Base-by-base conservation (phyloP, 1,284 basidiomycete genomes). In the Cutaneotrichosporon daszewskae region DNA sequence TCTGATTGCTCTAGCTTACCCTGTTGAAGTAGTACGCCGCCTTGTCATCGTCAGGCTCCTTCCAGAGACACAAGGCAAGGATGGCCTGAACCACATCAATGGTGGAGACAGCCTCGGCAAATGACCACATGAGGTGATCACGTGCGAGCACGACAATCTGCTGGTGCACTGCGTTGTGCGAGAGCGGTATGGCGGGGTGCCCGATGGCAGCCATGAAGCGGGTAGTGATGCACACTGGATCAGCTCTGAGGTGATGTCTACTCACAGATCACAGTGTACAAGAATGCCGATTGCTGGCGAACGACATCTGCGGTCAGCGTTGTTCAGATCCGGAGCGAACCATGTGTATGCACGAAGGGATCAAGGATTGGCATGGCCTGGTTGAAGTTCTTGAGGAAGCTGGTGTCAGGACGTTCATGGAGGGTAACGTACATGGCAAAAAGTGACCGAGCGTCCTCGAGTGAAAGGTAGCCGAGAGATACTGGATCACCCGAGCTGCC, bases 1-100 rank as follows among this genome's bases (percentile, higher is more conserved):
- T 26, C 33, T 26, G n/a, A 3, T 14, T 5, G 10, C 13, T 24
- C 29, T 5, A 6, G 50, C 58, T 20, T 29, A 62, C 60, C 25
- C 62, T 44, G 43, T 55, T 62, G 32, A 65, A 58, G 35, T 61
- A 59, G 40, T 54, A 62, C 14, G 58, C 53, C 3, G 62, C 57
- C 43, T 62, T 65, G 33, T 65, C 60, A 38, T 65, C 62, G 20
- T 65, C 60, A 4, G 62, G 59, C 40, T 65, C 62, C 37, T 65
- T 65, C 50, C 58, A 56, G 11, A 65, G 43, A 9, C 53, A 48
- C 16, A 65, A 39, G 3, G 60, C 43, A 5, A 51, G 46, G 33
- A 62, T 55, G 1, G 60, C 62, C 32, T 60, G 51, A 1, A 62
- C 53, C 8, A 60, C 54, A 20, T 62, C 56, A 17, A 65, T 45